phyloP scores from a whole-genome alignment of 805 yeast species.

The Wickerhamia fluorescens region DNA sequence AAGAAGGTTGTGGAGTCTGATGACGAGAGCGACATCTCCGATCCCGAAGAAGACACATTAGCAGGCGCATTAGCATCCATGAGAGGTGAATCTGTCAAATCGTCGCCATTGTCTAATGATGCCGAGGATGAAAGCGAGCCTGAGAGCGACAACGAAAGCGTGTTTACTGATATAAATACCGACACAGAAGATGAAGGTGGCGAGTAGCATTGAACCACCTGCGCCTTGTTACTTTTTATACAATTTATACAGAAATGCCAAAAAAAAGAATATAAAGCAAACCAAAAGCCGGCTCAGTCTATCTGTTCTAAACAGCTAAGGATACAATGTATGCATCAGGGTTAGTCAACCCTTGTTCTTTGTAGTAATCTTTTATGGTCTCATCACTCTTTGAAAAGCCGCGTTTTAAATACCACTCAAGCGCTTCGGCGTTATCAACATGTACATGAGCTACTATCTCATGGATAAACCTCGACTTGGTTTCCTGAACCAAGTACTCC shows the following conservation, averaged over 20 bases:
- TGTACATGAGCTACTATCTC: constrained; percentile 50
- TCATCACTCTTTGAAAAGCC: constrained; percentile 38
- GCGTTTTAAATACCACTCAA: constrained; percentile 44
- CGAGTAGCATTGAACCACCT: too few species aligned
- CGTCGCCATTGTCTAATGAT: constrained; percentile 11
- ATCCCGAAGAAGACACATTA: constrained; percentile 66
- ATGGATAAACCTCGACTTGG: constrained; percentile 47
- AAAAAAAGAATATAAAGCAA: background rate
- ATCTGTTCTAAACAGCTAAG: constrained; percentile 4
- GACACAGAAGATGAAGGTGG: constrained; percentile 38
- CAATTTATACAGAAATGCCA: constrained; percentile 1
- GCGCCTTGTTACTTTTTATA: too few species aligned
- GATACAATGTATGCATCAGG: constrained; percentile 42
- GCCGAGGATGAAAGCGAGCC: constrained; percentile 27
- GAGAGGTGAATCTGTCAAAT: constrained; percentile 56
- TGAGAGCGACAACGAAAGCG: constrained; percentile 31
- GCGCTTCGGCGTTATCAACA: constrained; percentile 31
- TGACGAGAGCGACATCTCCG: constrained; percentile 52
- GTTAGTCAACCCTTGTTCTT: constrained; percentile 34
- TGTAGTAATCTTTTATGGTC: constrained; percentile 41
- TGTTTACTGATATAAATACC: constrained; percentile 39
- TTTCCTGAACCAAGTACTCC: constrained; percentile 47
- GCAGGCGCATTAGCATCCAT: constrained; percentile 70
- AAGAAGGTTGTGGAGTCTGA: constrained; percentile 31
- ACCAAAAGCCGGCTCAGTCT: background rate